Percentiles rank a stretch among this genome's conserved stretches.
phyloP scores from a whole-genome alignment of 2,329 filamentous ascomycete species.

The Orbilia quercus region DNA sequence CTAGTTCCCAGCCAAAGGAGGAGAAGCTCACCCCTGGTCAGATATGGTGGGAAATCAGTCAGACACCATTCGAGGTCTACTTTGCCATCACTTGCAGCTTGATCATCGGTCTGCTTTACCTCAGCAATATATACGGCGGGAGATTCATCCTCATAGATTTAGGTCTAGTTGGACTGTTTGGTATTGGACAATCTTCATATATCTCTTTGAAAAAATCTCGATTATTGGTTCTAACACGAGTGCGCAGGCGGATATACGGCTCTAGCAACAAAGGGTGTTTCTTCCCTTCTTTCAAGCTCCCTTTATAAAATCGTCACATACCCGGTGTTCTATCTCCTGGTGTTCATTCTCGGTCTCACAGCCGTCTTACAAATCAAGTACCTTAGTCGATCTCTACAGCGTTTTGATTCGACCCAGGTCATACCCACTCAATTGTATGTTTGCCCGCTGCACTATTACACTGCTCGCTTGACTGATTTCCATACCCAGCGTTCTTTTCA shows the following conservation, averaged over 20 bases:
- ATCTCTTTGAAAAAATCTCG: conserved; percentile 23
- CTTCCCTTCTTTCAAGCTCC: conserved; percentile 91
- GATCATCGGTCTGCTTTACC: conserved; percentile 81
- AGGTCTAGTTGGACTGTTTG: conserved; percentile 91
- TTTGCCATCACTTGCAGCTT: conserved; percentile 78
- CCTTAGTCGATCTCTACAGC: conserved; percentile 87
- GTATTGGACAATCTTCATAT: conserved; percentile 68
- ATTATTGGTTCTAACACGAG: conserved; percentile 29
- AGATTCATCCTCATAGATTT: conserved; percentile 90
- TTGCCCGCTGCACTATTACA: not conserved
- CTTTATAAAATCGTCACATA: conserved; percentile 90
- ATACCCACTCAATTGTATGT: conserved; percentile 87
- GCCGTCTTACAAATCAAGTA: conserved; percentile 98
- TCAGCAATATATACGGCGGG: conserved; percentile 84
- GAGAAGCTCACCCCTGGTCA: conserved; percentile 79
- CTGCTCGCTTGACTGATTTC: conserved; percentile 2
- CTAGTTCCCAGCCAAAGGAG: conserved; percentile 72
- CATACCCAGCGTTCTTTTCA: conserved; percentile 78
- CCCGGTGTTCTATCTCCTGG: conserved; percentile 87
- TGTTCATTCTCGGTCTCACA: conserved; percentile 80
- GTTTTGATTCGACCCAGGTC: conserved; percentile 96
- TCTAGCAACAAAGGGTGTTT: conserved; percentile 93
- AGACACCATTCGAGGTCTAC: conserved; percentile 90
- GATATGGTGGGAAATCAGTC: conserved; percentile 88
- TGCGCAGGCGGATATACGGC: conserved; percentile 88